Evolutionary conservation across 2,329 filamentous ascomycete species (phyloP).

Genomic region (Phialemonium atrogriseum): DNA sequence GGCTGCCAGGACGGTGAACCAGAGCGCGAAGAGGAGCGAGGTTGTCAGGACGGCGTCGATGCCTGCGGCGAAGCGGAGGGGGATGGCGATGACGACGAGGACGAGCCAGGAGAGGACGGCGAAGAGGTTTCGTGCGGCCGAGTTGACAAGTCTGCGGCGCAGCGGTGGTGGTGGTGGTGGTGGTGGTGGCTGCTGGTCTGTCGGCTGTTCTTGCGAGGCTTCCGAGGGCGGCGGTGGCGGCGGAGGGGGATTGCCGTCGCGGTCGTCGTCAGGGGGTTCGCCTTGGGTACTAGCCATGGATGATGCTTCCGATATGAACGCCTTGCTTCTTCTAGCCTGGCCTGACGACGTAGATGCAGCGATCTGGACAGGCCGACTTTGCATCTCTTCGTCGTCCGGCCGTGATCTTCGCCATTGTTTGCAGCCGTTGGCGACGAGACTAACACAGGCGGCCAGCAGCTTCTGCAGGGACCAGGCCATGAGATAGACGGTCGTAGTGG

Average conservation of each 20-base stretch:
- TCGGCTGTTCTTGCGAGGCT: too few relatives aligned
- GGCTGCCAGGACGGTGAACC: slow-evolving; percentile 32
- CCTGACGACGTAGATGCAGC: too few relatives aligned
- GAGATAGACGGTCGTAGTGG: slow-evolving; percentile 18
- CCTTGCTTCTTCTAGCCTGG: too few relatives aligned
- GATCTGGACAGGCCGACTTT: too few relatives aligned
- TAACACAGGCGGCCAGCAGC: slow-evolving; percentile 4
- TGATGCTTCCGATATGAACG: too few relatives aligned
- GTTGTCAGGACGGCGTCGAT: slow-evolving; percentile 35
- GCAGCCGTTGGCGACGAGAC: background rate
- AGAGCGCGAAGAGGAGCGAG: slow-evolving; percentile 38
- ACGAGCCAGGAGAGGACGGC: slow-evolving; percentile 20
- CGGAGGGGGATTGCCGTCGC: too few relatives aligned
- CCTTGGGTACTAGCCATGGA: too few relatives aligned
- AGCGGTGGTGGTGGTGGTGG: too few relatives aligned
- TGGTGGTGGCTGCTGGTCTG: too few relatives aligned
- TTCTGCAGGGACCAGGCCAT: slow-evolving; percentile 18
- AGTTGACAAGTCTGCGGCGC: slow-evolving; percentile 3
- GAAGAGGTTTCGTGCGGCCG: slow-evolving; percentile 16
- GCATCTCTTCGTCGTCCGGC: slow-evolving; percentile 1
- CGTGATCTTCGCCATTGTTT: background rate
- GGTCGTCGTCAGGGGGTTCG: too few relatives aligned
- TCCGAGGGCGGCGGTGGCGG: too few relatives aligned
- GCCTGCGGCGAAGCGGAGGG: slow-evolving; percentile 23
- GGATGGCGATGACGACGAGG: slow-evolving; percentile 30